Base-by-base conservation (phyloP, 768 basidiomycete genomes). In the Podaxis sp. region DNA sequence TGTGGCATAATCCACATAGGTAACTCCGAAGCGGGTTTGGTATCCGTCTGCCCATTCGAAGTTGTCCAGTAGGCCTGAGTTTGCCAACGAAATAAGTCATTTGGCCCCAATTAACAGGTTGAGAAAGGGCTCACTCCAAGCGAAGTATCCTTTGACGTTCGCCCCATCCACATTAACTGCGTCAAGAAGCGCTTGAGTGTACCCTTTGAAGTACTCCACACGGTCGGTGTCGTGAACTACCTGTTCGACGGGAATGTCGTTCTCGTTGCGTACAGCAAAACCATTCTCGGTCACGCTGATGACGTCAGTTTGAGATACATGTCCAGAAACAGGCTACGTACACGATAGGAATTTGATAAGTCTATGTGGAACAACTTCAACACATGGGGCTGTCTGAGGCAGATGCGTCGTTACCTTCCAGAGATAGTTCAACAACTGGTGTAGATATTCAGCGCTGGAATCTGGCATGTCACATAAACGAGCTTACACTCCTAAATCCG, bases 11-110 rank as follows among this genome's bases (percentile, higher is more conserved):
- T 89, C 83, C 46, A 90, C 83, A 70, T 88, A 86, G 7, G 86
- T 89, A 55, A 88, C 80, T 17, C 88, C 88, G 67, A 90, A 90
- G 6, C 88, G 84, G 4, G 85, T 85, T 38, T 72, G 74, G 66
- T 88, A 88, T 7, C 88, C 87, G 63, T 89, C 87, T 22, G 85
- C 84, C 44, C 88, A 88, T 71, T 90, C 88, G 62, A 89, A 88
- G 70, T 88, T 89, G 67, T 89, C 87, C 63, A 89, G 67, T 51
- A 89, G 75, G 73, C 85, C 49, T 50, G 13, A 50, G 20, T 10
- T 13, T 26, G 11, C 3, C 49, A 26, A 4, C 12, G 22, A 24
- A 12, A 50, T 50, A 13, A 20, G 22, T 28, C 20, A 6, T 12
- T 26, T 61, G 13, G 22, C 13, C 37, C 28, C 40, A 20, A 30